These are phyloP conservation scores for Fusarium zealandicum DNA, from an alignment of 2,329 filamentous ascomycete genomes.

Conservation along the genomic window DNA sequence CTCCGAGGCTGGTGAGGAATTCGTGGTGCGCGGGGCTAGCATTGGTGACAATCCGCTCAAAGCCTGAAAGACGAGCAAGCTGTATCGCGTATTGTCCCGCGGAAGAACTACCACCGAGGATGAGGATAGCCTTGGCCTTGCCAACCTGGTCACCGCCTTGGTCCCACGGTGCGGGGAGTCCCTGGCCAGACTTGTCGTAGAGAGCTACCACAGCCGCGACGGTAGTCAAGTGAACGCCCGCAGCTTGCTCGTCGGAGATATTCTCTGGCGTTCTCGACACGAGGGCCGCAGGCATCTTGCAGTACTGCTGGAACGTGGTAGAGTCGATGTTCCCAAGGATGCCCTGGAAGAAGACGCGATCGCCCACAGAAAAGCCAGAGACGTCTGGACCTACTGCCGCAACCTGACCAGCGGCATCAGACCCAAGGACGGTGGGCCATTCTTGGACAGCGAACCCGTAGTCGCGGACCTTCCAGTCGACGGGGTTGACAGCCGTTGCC, in stretches of 20 bases:
- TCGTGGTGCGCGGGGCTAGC: slow-evolving; percentile 23
- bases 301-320: slow-evolving; percentile 49
- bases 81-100: slow-evolving; percentile 21
- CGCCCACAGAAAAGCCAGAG: slow-evolving; percentile 13
- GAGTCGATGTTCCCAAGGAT: slow-evolving; percentile 42
- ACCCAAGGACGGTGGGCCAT: slow-evolving; percentile 26
- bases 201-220: neutral
- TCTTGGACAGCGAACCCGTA: slow-evolving; percentile 34
- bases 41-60: slow-evolving; percentile 19
- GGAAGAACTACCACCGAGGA: slow-evolving; percentile 46
- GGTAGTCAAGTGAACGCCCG: slow-evolving; percentile 16
- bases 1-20: slow-evolving; percentile 4
- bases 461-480: slow-evolving; percentile 48
- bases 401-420: slow-evolving; percentile 20
- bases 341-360: slow-evolving; percentile 46
- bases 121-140: slow-evolving; percentile 32
- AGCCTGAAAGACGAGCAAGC: slow-evolving; percentile 18
- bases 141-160: slow-evolving; percentile 32
- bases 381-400: slow-evolving; percentile 8
- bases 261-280: slow-evolving; percentile 43
- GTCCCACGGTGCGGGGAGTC: slow-evolving; percentile 43
- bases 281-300: slow-evolving; percentile 44
- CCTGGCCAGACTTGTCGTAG: slow-evolving; percentile 12
- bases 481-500: slow-evolving; percentile 45
- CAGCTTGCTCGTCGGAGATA: slow-evolving; percentile 42